Evolutionary conservation across 208 protist species (phyloP).

Genomic region (Porcisia deanei): DNA sequence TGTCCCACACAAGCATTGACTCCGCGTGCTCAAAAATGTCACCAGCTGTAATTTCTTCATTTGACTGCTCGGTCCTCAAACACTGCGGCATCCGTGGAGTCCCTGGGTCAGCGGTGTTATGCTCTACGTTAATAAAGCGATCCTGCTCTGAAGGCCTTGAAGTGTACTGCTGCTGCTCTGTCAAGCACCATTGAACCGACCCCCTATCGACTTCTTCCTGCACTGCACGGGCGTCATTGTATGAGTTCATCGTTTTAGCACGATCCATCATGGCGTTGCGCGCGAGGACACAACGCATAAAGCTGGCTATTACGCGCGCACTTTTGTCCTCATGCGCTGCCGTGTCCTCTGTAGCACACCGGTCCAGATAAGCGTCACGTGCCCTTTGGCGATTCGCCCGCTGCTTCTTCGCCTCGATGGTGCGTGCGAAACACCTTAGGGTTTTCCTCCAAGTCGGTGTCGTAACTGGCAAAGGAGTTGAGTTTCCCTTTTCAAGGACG

Average conservation of each 20-base stretch:
- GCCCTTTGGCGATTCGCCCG: slow-evolving; percentile 6
- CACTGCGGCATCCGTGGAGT: neutral
- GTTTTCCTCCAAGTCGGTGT: neutral
- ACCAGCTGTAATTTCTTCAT: neutral
- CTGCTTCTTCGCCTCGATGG: slow-evolving; percentile 27
- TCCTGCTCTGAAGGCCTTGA: neutral
- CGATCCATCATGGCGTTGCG: slow-evolving; percentile 11
- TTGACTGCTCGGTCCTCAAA: slow-evolving; percentile 2
- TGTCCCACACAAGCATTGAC: neutral
- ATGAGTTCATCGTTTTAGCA: slow-evolving; percentile 4
- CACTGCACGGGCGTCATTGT: slow-evolving; percentile 25
- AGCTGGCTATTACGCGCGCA: slow-evolving; percentile 22
- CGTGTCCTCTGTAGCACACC: slow-evolving; percentile 7
- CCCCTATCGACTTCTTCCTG: slow-evolving; percentile 12
- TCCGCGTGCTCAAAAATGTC: neutral
- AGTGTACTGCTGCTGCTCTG: neutral
- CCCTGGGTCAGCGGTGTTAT: neutral
- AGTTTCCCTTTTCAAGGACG: neutral
- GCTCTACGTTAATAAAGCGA: neutral
- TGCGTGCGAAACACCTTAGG: slow-evolving; percentile 3
- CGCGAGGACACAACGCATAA: slow-evolving; percentile 26
- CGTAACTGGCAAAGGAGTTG: neutral
- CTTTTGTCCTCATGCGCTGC: slow-evolving; percentile 19
- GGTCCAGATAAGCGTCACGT: slow-evolving; percentile 26
- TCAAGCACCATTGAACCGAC: neutral